Evolutionary conservation across 306 rosid species (phyloP).

Genomic region (Sesbania bispinosa): DNA sequence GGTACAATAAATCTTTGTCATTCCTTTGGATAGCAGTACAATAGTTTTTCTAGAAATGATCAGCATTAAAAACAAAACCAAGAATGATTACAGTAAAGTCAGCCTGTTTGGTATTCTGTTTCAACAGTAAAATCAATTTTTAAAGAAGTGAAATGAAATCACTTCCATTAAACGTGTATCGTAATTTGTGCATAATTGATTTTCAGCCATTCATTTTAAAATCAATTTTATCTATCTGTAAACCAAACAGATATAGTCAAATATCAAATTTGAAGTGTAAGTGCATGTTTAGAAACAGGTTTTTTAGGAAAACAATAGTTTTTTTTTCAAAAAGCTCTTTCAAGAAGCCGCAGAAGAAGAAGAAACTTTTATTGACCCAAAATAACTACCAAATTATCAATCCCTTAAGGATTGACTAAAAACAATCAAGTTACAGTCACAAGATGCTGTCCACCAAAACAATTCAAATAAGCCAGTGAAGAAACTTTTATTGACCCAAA

Average conservation of each 20-base stretch:
- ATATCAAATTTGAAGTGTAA: not conserved
- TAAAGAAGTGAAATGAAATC: too few relatives aligned
- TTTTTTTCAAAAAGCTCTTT: not conserved
- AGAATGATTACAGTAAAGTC: too few relatives aligned
- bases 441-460: not conserved
- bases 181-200: too few relatives aligned
- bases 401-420: not conserved
- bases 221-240: too few relatives aligned
- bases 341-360: not conserved
- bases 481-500: not conserved
- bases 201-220: too few relatives aligned
- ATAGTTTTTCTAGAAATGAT: not conserved
- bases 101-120: too few relatives aligned
- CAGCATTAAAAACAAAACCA: not conserved
- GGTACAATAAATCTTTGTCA: not conserved
- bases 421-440: slow-evolving; percentile 5
- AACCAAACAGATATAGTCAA: too few relatives aligned
- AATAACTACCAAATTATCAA: not conserved
- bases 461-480: not conserved
- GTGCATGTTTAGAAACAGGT: not conserved
- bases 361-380: not conserved
- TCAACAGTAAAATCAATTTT: too few relatives aligned
- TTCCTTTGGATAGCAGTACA: not conserved
- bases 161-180: too few relatives aligned
- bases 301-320: not conserved